A percentile compares a stretch with the other conserved stretches of the same genome.
Evolutionary conservation across 2,329 filamentous ascomycete species (phyloP).

Genomic region (Trichophyton schoenleinii): DNA sequence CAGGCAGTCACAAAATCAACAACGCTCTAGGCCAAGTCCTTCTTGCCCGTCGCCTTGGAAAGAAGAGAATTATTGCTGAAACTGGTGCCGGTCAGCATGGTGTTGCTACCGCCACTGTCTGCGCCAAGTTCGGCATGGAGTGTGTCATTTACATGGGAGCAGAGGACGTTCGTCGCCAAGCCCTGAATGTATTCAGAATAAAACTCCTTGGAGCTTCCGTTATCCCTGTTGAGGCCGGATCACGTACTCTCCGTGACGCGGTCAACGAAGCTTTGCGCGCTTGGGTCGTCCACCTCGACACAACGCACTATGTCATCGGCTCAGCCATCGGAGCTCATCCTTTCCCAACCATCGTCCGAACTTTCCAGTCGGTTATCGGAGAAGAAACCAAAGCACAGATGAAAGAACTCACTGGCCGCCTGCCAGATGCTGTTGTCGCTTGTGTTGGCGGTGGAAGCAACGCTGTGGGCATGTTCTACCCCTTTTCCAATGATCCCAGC

Average conservation of each 20-base stretch:
- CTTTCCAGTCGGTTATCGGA: conserved; percentile 94
- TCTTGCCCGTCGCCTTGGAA: conserved; percentile 71
- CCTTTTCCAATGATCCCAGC: conserved; percentile 70
- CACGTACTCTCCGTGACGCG: conserved; percentile 67
- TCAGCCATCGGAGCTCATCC: conserved; percentile 95
- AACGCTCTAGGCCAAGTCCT: conserved; percentile 91
- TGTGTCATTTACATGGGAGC: conserved; percentile 98
- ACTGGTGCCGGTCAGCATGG: conserved; percentile 96
- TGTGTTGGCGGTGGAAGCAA: conserved; percentile 95
- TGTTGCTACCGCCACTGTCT: conserved; percentile 93
- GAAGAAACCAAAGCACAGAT: conserved; percentile 90
- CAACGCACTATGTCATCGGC: conserved; percentile 96
- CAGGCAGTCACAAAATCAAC: conserved; percentile 98
- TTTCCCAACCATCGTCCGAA: conserved; percentile 93
- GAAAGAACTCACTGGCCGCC: conserved; percentile 67
- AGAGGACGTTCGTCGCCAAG: conserved; percentile 90
- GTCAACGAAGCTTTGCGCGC: conserved; percentile 92
- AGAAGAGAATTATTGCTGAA: conserved; percentile 95
- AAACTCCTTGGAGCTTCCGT: conserved; percentile 89
- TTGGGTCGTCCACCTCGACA: conserved; percentile 86
- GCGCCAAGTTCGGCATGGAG: conserved; percentile 95
- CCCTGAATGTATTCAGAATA: conserved; percentile 97
- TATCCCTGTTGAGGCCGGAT: conserved; percentile 82
- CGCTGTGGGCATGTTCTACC: conserved; percentile 95
- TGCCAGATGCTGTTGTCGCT: conserved; percentile 90